Evolutionary conservation across 306 rosid genomes (phyloP).

Genomic region (Vigna mungo): DNA sequence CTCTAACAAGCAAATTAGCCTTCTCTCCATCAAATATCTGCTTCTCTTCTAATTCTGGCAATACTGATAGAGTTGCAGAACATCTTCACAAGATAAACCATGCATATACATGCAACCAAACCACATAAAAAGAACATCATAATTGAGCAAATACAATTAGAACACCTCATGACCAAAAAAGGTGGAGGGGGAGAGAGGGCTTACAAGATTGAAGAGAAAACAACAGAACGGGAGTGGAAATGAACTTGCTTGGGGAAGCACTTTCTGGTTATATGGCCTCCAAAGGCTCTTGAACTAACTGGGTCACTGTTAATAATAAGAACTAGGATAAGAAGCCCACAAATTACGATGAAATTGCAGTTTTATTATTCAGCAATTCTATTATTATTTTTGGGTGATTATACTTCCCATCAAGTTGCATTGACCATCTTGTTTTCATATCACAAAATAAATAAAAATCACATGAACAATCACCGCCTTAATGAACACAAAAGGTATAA

Average conservation of each 20-base stretch:
- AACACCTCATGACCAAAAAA: constrained; percentile 30
- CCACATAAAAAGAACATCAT: neutral
- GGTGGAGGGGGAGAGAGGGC: constrained; percentile 17
- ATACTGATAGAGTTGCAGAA: constrained; percentile 57
- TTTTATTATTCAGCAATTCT: neutral
- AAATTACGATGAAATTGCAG: constrained; percentile 2
- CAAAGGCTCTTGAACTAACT: constrained; percentile 46
- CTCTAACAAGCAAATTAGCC: constrained; percentile 58
- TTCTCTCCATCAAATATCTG: constrained; percentile 52
- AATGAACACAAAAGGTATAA: neutral
- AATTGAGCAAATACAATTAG: constrained; percentile 20
- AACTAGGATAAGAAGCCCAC: constrained; percentile 21
- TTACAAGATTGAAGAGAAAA: constrained; percentile 52
- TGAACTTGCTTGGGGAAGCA: constrained; percentile 48
- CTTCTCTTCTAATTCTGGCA: constrained; percentile 53
- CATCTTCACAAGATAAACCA: constrained; percentile 50
- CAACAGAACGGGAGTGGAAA: constrained; percentile 33
- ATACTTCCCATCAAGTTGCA: constrained; percentile 14
- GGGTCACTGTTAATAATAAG: constrained; percentile 43
- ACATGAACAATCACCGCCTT: constrained; percentile 22
- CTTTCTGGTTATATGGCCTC: constrained; percentile 39
- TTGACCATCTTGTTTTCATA: constrained; percentile 28
- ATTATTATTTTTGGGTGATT: constrained; percentile 18
- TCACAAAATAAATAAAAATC: neutral
- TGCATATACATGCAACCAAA: neutral